phyloP scores from a whole-genome alignment of 305 asterid species.

The Caryopteris hybrid region DNA sequence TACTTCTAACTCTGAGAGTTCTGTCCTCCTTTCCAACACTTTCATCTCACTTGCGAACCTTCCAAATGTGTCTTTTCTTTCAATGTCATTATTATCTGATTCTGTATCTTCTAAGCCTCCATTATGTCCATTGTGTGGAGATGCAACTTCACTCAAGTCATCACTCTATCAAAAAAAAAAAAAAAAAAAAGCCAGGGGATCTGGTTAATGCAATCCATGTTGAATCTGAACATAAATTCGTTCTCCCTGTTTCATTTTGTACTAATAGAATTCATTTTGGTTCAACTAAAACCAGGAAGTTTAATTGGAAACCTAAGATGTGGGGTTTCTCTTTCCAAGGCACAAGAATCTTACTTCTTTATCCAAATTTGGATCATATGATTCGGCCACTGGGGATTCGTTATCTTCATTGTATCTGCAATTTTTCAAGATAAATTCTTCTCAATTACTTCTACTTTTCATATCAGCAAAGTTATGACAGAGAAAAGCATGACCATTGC shows the following conservation, averaged over 20 bases:
- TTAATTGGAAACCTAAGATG: conserved; percentile 40
- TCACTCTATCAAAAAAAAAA: conserved; percentile 35
- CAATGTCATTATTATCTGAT: conserved; percentile 30
- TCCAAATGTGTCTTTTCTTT: conserved; percentile 26
- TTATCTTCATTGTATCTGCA: conserved; percentile 55
- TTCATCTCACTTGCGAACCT: conserved; percentile 37
- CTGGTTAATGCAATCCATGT: conserved; percentile 13
- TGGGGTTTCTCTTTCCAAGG: conserved; percentile 27
- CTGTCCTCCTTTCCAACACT: conserved; percentile 60
- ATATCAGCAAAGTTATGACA: neutral
- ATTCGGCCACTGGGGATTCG: conserved; percentile 35
- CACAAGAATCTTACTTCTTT: conserved; percentile 28
- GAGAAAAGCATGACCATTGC: neutral
- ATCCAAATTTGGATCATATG: conserved; percentile 37
- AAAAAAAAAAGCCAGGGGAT: neutral
- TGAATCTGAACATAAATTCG: neutral
- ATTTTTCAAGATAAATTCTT: conserved; percentile 7
- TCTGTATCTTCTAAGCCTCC: conserved; percentile 40
- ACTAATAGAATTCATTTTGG: no score
- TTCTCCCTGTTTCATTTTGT: neutral
- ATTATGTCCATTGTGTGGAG: conserved; percentile 33
- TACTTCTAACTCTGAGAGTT: conserved; percentile 72
- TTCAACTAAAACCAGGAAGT: conserved; percentile 7
- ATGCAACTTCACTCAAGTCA: conserved; percentile 39
- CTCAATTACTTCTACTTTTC: neutral